Conservation (phyloP, 495 filamentous ascomycete species). For the Penicillium herquei region DNA sequence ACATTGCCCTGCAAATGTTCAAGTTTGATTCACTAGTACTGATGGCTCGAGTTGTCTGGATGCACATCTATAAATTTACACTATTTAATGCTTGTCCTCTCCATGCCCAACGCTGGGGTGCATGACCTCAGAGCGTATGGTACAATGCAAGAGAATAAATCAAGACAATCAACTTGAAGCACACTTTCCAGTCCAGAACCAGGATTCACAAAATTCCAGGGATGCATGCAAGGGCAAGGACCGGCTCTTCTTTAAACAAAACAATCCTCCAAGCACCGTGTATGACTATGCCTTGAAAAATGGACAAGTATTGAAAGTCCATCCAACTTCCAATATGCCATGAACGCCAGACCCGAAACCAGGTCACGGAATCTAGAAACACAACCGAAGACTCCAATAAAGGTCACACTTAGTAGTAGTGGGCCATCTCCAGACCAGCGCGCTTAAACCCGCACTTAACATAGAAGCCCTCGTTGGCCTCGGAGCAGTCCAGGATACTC, state of each 20-base stretch:
- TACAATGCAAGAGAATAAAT: too few species aligned
- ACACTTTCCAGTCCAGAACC: too few species aligned
- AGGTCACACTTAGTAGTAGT: constrained; percentile 66
- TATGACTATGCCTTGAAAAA: constrained; percentile 6
- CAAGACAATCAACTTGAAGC: too few species aligned
- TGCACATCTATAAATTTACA: neutral
- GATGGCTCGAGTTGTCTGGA: neutral
- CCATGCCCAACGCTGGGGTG: neutral
- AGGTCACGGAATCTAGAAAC: constrained; percentile 3
- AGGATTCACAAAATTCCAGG: too few species aligned
- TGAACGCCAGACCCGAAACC: constrained; percentile 14
- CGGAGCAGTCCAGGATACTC: constrained; percentile 74
- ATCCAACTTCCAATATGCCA: constrained; percentile 5
- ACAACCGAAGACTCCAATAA: neutral
- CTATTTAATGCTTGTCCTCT: neutral
- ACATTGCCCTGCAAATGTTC: too few species aligned
- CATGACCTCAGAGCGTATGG: neutral
- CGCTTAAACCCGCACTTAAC: constrained; percentile 96
- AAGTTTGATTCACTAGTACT: too few species aligned
- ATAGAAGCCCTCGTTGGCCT: constrained; percentile 95
- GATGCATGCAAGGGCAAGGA: too few species aligned
- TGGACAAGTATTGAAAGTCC: neutral
- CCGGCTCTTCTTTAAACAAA: neutral
- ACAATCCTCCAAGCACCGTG: neutral
- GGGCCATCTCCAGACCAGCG: constrained; percentile 94